A percentile compares a stretch with the other conserved stretches of the same genome.
These are phyloP conservation scores for Lathyrus oleraceus DNA, from an alignment of 306 rosid genomes.

Conservation along the genomic window DNA sequence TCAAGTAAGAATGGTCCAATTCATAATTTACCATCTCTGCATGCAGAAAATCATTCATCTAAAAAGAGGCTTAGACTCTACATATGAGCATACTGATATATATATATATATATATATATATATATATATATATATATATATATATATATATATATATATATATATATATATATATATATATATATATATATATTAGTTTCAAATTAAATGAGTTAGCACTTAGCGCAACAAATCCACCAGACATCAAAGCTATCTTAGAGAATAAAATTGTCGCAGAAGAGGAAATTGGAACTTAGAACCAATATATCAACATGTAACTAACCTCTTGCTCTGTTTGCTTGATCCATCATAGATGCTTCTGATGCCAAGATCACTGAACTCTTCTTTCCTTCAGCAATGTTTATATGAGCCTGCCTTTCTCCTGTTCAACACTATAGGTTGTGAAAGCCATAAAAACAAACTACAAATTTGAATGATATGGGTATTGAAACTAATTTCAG, in stretches of 20 bases:
- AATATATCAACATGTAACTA: conserved; percentile 22
- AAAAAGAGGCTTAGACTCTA: conserved; percentile 21
- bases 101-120: no score
- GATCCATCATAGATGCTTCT: conserved; percentile 90
- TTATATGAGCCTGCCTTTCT: conserved; percentile 86
- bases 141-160: no score
- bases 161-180: no score
- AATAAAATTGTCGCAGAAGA: conserved; percentile 9
- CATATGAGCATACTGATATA: background rate
- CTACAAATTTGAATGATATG: conserved; percentile 17
- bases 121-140: no score
- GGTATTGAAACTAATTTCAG: conserved; percentile 23
- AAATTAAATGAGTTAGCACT: conserved; percentile 3
- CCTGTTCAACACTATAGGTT: conserved; percentile 58
- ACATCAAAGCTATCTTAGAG: conserved; percentile 29
- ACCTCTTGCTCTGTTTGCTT: conserved; percentile 82
- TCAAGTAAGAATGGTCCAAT: conserved; percentile 18
- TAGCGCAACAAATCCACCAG: conserved; percentile 22
- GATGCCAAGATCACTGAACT: conserved; percentile 83
- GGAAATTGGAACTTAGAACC: conserved; percentile 28
- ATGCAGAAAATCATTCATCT: conserved; percentile 8
- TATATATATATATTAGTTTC: no score
- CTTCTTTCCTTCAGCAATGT: conserved; percentile 91
- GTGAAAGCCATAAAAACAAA: conserved; percentile 30
- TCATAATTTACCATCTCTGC: conserved; percentile 22